Base-by-base conservation (phyloP, 2,329 filamentous ascomycete genomes). In the Microcyclosporella mali region DNA sequence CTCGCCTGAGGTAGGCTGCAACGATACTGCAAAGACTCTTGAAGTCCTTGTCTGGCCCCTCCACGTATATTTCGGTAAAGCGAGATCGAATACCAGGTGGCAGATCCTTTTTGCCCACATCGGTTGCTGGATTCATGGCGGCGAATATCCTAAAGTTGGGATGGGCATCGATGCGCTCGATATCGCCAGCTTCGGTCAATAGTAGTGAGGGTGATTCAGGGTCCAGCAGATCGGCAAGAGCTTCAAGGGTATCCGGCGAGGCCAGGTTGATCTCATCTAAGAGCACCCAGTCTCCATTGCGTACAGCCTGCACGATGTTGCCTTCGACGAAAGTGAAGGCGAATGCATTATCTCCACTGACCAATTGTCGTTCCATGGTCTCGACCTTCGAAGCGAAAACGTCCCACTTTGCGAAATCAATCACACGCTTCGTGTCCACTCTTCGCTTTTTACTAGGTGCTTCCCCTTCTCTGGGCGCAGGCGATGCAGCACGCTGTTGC, bases 91-190 rank as follows among this genome's bases (percentile, higher is more conserved):
- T 79, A 1, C 90, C 89, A 41, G 86, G 81, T 0, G 90, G 88
- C 12, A 99, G 71, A 64, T 98, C 92, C 43, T 90, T 83, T 68
- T 98, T 99, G 47, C 94, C 92, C 43, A 95, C 82, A 69, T 99
- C 92, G 2, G 92, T 98, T 4, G 92, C 92, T 21, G 92, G 92
- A 59, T 99, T 99, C 92, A 99, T 99, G 19, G 94, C 92, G 39
- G 87, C 94, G 60, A 99, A 98, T 11, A 99, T 85, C 30, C 92
- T 82, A 64, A 99, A 98, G 51, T 95, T 82, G 0, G 88, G 83
- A 64, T 98, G 90, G 1, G 89, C 92, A 47, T 82, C 76, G 28
- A 98, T 82, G 51, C 89, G 80, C 64, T 97, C 88, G 33, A 95
- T 87, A 55, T 92, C 88, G 29, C 92, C 92, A 30, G 88, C 92